Conservation (phyloP, 192 early-diverging fungal species). For the Lobosporangium transversale region DNA sequence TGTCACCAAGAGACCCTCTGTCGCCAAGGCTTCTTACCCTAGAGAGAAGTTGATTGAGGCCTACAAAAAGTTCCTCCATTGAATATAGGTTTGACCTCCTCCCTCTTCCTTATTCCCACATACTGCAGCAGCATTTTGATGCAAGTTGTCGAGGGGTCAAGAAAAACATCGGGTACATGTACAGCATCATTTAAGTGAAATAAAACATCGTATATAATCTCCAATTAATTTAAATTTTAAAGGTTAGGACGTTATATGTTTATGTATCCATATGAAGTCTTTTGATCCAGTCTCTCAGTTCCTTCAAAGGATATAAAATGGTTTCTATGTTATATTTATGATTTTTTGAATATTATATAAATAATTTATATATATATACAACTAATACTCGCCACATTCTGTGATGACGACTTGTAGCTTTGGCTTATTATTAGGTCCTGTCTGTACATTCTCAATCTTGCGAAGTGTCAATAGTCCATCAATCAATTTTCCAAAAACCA, state of each 20-base stretch:
- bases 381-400: conserved; percentile 57
- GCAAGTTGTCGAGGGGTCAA: too few relatives aligned
- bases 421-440: conserved; percentile 86
- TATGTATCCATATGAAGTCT: too few relatives aligned
- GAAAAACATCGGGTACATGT: background rate
- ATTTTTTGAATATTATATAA: background rate
- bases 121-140: too few relatives aligned
- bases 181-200: background rate
- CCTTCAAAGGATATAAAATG: too few relatives aligned
- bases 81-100: conserved; percentile 1
- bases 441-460: conserved; percentile 94
- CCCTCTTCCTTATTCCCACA: too few relatives aligned
- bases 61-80: conserved; percentile 46
- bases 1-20: conserved; percentile 10
- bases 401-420: conserved; percentile 87
- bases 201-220: background rate
- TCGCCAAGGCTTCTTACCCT: conserved; percentile 35
- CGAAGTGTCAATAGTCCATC: conserved; percentile 90
- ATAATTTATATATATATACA: background rate
- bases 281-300: too few relatives aligned
- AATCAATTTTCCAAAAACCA: conserved; percentile 86
- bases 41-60: conserved; percentile 21
- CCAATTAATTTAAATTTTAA: too few relatives aligned
- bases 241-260: too few relatives aligned
- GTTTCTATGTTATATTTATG: too few relatives aligned